These are phyloP conservation scores for Mucor piriformis DNA, from an alignment of 371 early-diverging fungal genomes.

Conservation along the genomic window DNA sequence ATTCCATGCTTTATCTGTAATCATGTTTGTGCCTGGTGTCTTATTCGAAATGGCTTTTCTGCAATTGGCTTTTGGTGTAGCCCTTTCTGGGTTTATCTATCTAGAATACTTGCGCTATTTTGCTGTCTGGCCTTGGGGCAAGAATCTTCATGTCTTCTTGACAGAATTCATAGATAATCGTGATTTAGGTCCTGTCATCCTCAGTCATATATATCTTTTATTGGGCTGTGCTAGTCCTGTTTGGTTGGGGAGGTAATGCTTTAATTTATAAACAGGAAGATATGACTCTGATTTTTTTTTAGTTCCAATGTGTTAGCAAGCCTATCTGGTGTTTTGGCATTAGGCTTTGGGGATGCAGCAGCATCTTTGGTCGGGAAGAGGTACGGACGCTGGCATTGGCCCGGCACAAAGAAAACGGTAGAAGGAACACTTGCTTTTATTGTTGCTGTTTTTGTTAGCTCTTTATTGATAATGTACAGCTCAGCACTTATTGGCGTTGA, in stretches of 20 bases:
- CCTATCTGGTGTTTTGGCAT: constrained; percentile 77
- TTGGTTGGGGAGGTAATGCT: constrained; percentile 73
- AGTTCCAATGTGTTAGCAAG: constrained; percentile 56
- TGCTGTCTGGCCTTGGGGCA: constrained; percentile 72
- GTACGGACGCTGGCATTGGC: constrained; percentile 77
- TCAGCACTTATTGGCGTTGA: constrained; percentile 30
- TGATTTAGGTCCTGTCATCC: constrained; percentile 80
- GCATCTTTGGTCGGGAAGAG: constrained; percentile 85
- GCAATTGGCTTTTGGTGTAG: constrained; percentile 82
- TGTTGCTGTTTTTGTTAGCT: constrained; percentile 56
- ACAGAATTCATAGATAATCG: constrained; percentile 80
- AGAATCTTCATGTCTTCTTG: constrained; percentile 72
- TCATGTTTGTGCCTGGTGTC: constrained; percentile 87
- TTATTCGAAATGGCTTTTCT: constrained; percentile 74
- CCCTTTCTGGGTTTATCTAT: constrained; percentile 70
- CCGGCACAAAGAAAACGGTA: constrained; percentile 77
- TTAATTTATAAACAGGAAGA: neutral
- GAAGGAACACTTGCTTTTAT: constrained; percentile 90
- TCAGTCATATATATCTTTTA: constrained; percentile 87
- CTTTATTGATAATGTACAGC: constrained; percentile 37
- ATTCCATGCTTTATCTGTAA: constrained; percentile 82
- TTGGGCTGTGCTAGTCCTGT: constrained; percentile 90
- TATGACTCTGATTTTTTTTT: neutral
- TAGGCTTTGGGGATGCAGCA: constrained; percentile 89
- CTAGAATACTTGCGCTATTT: constrained; percentile 82